phyloP scores from a whole-genome alignment of 495 filamentous ascomycete species.

The Talaromyces proteolyticus region DNA sequence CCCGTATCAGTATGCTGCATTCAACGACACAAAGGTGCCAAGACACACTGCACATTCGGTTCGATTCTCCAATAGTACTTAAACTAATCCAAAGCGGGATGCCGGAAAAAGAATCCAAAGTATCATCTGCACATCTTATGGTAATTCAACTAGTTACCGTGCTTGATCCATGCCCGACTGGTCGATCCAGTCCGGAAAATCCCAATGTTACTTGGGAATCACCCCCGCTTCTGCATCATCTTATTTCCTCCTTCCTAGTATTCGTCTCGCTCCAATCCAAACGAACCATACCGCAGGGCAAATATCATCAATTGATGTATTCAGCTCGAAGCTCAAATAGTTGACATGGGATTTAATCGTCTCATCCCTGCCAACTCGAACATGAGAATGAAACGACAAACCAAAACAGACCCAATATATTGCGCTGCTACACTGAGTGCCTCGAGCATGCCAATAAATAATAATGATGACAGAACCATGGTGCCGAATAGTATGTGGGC shows the following conservation, averaged over 20 bases:
- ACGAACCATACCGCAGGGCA: no score
- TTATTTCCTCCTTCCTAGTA: slow-evolving; percentile 3
- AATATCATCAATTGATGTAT: no score
- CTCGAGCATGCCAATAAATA: no score
- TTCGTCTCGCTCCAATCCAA: no score
- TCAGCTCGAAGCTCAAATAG: no score
- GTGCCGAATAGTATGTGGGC: no score
- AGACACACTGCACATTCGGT: slow-evolving; percentile 72
- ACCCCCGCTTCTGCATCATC: slow-evolving; percentile 50
- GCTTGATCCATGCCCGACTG: slow-evolving; percentile 85
- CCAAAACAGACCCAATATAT: no score
- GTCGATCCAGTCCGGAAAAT: slow-evolving; percentile 87
- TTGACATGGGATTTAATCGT: no score
- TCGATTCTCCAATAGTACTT: slow-evolving; percentile 99
- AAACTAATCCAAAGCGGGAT: slow-evolving; percentile 74
- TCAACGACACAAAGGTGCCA: not conserved
- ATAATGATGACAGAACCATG: no score
- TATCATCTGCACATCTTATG: slow-evolving; percentile 99
- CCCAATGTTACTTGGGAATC: slow-evolving; percentile 94
- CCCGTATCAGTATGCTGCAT: not conserved
- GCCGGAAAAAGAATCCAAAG: slow-evolving; percentile 93
- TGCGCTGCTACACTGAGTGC: no score
- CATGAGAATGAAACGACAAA: no score
- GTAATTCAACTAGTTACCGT: slow-evolving; percentile 80
- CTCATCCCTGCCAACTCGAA: no score